Conservation (phyloP, 2,329 filamentous ascomycete genomes). For the Phyllosticta capitalensis region DNA sequence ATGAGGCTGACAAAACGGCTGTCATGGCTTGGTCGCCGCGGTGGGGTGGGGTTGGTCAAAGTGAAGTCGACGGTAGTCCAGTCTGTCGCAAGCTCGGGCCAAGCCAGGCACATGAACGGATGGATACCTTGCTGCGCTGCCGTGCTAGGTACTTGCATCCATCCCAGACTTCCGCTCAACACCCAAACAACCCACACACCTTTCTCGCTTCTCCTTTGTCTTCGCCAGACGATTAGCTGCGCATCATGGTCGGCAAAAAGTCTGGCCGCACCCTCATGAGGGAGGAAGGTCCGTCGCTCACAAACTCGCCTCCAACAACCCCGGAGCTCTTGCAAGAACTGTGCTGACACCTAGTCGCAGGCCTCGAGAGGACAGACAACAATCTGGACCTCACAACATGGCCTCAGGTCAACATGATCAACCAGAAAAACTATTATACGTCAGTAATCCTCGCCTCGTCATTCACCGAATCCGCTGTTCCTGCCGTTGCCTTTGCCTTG, state of each 20-base stretch:
- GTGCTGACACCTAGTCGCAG: constrained; percentile 37
- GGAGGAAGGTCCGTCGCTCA: constrained; percentile 44
- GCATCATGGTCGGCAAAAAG: constrained; percentile 55
- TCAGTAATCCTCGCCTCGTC: constrained; percentile 34
- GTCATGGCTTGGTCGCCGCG: not conserved
- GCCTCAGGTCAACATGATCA: constrained; percentile 88
- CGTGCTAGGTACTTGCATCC: not conserved
- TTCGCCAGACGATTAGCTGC: not conserved
- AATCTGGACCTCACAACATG: constrained; percentile 92
- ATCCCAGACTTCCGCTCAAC: not conserved
- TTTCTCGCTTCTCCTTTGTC: not conserved
- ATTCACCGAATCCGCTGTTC: not conserved
- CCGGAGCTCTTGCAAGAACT: not conserved
- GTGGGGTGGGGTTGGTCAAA: not conserved
- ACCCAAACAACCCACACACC: not conserved
- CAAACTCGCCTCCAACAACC: not conserved
- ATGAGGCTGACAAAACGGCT: not conserved
- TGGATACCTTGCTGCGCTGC: no score
- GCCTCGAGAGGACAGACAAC: constrained; percentile 94
- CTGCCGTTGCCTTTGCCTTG: not conserved
- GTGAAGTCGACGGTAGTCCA: no score
- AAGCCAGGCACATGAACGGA: not conserved
- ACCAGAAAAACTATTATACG: constrained; percentile 99
- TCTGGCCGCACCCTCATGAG: constrained; percentile 52
- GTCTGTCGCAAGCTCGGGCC: not conserved